Percentiles rank a stretch among this genome's conserved stretches.
phyloP scores from a whole-genome alignment of 768 basidiomycete genomes.

The Calocybe gangraenosa region DNA sequence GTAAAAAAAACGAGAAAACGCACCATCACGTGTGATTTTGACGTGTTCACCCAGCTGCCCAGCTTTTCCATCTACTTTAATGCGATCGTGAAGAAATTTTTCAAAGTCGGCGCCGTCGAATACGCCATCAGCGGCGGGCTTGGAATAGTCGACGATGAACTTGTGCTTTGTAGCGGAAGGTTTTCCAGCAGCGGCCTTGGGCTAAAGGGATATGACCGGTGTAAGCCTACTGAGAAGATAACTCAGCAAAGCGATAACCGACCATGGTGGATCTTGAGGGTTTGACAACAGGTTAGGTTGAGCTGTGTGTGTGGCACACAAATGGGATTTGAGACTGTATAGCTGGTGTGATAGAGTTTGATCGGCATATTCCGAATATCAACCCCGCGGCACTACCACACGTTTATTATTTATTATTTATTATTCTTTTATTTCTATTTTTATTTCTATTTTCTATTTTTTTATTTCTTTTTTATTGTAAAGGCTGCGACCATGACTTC shows the following conservation, averaged over 20 bases:
- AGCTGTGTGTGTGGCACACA: no score
- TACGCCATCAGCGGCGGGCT: slow-evolving; percentile 58
- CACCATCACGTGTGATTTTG: slow-evolving; percentile 85
- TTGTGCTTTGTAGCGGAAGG: slow-evolving; percentile 59
- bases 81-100: slow-evolving; percentile 92
- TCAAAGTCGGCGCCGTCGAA: slow-evolving; percentile 61
- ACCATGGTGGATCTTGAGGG: slow-evolving; percentile 52
- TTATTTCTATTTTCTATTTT: slow-evolving; percentile 12
- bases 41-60: slow-evolving; percentile 90
- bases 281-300: no score
- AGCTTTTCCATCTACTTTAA: slow-evolving; percentile 89
- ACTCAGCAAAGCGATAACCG: slow-evolving; percentile 88
- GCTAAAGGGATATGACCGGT: slow-evolving; percentile 40
- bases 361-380: slow-evolving; percentile 12
- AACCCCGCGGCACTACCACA: slow-evolving; percentile 13
- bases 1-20: slow-evolving; percentile 19
- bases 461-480: no score
- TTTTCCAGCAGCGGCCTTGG: slow-evolving; percentile 56
- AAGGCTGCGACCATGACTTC: slow-evolving; percentile 30
- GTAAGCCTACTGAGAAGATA: slow-evolving; percentile 89
- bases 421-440: background rate
- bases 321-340: slow-evolving; percentile 53
- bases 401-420: slow-evolving; percentile 10
- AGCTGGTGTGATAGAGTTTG: slow-evolving; percentile 38
- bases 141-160: slow-evolving; percentile 84